Base-by-base conservation (phyloP, 139 green algal species). In the Axilococcus clingmanii region DNA sequence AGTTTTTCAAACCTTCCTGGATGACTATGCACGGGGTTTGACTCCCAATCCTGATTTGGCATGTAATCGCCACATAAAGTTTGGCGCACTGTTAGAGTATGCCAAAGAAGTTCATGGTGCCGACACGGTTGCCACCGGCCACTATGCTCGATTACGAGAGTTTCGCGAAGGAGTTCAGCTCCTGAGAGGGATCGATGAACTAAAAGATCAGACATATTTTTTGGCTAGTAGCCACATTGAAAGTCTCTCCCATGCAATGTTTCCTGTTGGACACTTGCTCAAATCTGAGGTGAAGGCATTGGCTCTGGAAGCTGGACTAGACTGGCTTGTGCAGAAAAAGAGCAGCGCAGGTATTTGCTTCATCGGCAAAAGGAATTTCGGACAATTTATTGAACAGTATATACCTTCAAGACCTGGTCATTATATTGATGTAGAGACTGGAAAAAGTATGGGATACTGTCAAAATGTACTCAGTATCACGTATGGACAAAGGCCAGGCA, bases 61-160 rank as follows among this genome's bases (percentile, higher is more conserved):
- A 15, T 94, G 84, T 70, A 94, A 94, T 75, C 65, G 73, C 28
- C 44, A 75, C 66, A 85, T 94, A 63, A 94, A 94, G 59, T 91
- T 91, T 69, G 76, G 62, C 3, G 69, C 72, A 1, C 57, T 92
- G 46, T 54, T 82, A 27, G 29, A 61, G 0, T 68, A 66, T 59
- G 80, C 65, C 2, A 14, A 32, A 6, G 23, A 14, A 35, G 7
- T 16, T 0, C 50, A 75, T 46, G 82, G 82, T 7, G 69, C 25
- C 8, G 64, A 79, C 24, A 40, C 41, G 23, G 35, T 91, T n/a
- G 79, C 74, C 9, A 91, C 82, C 1, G 82, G 82, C 4, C 82
- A 91, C 55, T 91, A 89, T 36, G 82, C 79, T 0, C 66, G 74
- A 5, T 31, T 91, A 34, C 30, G 6, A 14, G 36, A 29, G 24